Evolutionary conservation across 192 early-diverging fungal genomes (phyloP).

Genomic region (Kappamyces sp.): DNA sequence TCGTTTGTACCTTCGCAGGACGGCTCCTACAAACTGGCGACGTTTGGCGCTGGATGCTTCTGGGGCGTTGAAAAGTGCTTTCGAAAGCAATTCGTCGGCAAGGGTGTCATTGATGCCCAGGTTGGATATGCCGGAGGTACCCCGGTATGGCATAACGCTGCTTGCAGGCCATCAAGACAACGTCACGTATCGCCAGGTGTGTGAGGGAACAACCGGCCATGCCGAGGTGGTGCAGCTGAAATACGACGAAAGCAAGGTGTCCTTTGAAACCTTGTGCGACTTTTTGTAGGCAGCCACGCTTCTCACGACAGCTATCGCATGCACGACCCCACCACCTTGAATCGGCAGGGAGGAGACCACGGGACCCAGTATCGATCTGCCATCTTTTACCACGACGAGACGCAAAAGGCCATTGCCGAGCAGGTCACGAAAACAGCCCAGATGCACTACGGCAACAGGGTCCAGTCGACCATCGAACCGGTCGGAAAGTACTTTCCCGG

Average conservation of each 20-base stretch:
- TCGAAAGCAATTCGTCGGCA: conserved; percentile 29
- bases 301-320: conserved; percentile 53
- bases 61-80: conserved; percentile 56
- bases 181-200: conserved; percentile 47
- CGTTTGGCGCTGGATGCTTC: conserved; percentile 93
- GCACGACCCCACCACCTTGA: conserved; percentile 79
- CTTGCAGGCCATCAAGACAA: conserved; percentile 8
- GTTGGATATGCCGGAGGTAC: conserved; percentile 67
- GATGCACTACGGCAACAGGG: conserved; percentile 36
- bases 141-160: background rate
- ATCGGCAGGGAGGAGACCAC: conserved; percentile 75
- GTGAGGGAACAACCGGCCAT: conserved; percentile 68
- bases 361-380: conserved; percentile 86
- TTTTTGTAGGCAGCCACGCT: conserved; percentile 62
- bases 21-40: conserved; percentile 42
- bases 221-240: conserved; percentile 77
- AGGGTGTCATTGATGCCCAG: conserved; percentile 42
- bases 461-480: conserved; percentile 65
- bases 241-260: conserved; percentile 64
- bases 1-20: background rate
- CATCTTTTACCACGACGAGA: conserved; percentile 74
- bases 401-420: conserved; percentile 72
- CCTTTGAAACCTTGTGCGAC: conserved; percentile 69
- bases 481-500: conserved; percentile 72
- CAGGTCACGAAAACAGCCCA: conserved; percentile 62